Conservation (phyloP, 1,284 basidiomycete species). For the Puccinia triticina region DNA sequence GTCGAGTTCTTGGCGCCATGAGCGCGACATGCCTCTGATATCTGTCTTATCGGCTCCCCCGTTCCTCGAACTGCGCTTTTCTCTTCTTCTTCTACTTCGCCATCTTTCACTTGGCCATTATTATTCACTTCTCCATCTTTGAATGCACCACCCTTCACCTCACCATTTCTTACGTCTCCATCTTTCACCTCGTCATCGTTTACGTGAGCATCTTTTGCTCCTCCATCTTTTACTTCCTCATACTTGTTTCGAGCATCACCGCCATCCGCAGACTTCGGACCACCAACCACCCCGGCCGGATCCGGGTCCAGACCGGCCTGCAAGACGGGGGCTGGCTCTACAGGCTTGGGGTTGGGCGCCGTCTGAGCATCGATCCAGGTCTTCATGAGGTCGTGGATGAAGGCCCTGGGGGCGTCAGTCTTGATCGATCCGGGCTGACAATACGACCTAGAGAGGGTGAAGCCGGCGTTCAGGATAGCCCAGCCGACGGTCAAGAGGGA, state of each 20-base stretch:
- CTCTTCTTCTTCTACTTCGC: not conserved
- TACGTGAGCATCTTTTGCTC: not conserved
- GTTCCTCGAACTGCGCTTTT: not conserved
- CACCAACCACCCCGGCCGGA: not conserved
- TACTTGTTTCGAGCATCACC: not conserved
- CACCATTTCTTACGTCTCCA: not conserved
- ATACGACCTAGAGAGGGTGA: slow-evolving; percentile 84
- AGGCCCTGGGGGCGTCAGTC: slow-evolving; percentile 74
- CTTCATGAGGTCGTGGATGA: slow-evolving; percentile 80
- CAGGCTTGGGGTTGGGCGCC: not conserved
- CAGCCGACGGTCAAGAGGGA: slow-evolving; percentile 77
- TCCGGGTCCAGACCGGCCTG: not conserved
- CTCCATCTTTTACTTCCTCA: not conserved
- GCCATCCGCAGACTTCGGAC: not conserved
- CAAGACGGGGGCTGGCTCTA: not conserved
- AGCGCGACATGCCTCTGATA: not conserved
- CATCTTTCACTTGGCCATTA: not conserved
- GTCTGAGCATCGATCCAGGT: slow-evolving; percentile 70
- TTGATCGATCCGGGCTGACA: slow-evolving; percentile 86
- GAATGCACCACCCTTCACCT: not conserved
- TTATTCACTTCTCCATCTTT: not conserved
- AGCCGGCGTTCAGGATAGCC: slow-evolving; percentile 82
- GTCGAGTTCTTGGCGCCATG: slow-evolving; percentile 3
- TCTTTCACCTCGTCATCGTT: not conserved
- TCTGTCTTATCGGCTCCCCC: not conserved